These are phyloP conservation scores for Pyrenophora teres DNA, from an alignment of 2,329 filamentous ascomycete species.

Conservation along the genomic window DNA sequence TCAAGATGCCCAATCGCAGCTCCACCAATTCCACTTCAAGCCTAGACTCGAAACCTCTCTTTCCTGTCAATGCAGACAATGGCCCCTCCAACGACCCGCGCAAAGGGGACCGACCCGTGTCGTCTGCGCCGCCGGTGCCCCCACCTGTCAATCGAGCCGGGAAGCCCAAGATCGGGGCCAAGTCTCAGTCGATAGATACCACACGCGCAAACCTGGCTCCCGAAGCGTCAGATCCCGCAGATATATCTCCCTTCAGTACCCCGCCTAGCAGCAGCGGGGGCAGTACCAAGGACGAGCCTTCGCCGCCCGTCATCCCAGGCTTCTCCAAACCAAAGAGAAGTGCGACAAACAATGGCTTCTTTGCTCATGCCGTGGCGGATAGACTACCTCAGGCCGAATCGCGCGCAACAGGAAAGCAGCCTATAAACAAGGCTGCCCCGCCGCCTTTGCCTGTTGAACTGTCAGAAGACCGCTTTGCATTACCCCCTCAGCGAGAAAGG, in stretches of 20 bases:
- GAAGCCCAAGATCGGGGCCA: constrained; percentile 69
- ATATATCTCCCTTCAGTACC: constrained; percentile 81
- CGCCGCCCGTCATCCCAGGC: constrained; percentile 28
- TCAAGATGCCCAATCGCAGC: constrained; percentile 47
- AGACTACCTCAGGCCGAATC: constrained; percentile 29
- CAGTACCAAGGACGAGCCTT: constrained; percentile 48
- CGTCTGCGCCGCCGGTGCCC: constrained; percentile 54
- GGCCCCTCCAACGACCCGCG: constrained; percentile 32
- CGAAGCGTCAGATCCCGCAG: constrained; percentile 53
- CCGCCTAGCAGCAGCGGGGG: constrained; percentile 77
- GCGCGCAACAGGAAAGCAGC: constrained; percentile 22
- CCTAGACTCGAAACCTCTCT: constrained; percentile 45
- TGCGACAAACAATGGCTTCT: constrained; percentile 37
- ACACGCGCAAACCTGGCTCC: constrained; percentile 39
- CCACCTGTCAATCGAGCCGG: constrained; percentile 81
- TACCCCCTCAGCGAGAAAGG: constrained; percentile 52
- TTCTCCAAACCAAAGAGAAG: constrained; percentile 32
- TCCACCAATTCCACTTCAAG: constrained; percentile 50
- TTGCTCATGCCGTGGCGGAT: constrained; percentile 39
- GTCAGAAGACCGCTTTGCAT: constrained; percentile 54
- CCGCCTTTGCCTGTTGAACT: constrained; percentile 30
- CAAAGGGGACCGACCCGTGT: constrained; percentile 46
- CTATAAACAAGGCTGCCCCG: constrained; percentile 23
- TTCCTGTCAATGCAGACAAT: constrained; percentile 20
- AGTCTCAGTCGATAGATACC: constrained; percentile 44